phyloP scores from a whole-genome alignment of 2,329 filamentous ascomycete species.

The Beauveria medogensis region DNA sequence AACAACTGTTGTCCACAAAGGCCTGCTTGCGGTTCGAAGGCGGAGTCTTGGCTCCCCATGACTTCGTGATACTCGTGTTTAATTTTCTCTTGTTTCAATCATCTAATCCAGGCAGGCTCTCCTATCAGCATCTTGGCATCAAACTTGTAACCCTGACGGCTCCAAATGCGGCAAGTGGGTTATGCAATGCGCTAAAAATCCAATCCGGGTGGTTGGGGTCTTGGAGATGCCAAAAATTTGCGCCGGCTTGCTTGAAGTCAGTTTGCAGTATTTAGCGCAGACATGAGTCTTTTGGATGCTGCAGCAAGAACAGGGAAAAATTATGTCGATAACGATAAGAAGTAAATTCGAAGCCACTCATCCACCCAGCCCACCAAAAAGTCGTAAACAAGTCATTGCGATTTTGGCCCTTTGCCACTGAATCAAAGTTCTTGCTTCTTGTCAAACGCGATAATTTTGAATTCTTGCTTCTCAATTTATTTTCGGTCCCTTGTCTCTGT shows the following conservation, averaged over 20 bases:
- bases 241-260: not conserved
- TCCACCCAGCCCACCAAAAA: slow-evolving; percentile 11
- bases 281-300: not conserved
- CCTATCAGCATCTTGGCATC: not conserved
- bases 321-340: slow-evolving; percentile 9
- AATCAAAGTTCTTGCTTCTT: not conserved
- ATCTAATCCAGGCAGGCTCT: not conserved
- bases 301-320: not conserved
- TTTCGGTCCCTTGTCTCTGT: slow-evolving; percentile 18
- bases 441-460: slow-evolving; percentile 12
- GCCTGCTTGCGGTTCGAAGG: too few species aligned
- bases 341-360: not conserved
- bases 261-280: not conserved
- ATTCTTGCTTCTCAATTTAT: slow-evolving; percentile 15
- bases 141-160: too few species aligned
- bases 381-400: not conserved
- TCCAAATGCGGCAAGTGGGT: slow-evolving; percentile 8
- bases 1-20: too few species aligned
- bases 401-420: not conserved
- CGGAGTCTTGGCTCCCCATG: not conserved
- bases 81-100: not conserved
- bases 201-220: slow-evolving; percentile 6
- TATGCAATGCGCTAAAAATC: slow-evolving; percentile 1
- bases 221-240: not conserved
- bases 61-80: not conserved